Percentiles rank a stretch among this genome's conserved stretches.
phyloP scores from a whole-genome alignment of 2,329 filamentous ascomycete species.

The Geosmithia morbida region DNA sequence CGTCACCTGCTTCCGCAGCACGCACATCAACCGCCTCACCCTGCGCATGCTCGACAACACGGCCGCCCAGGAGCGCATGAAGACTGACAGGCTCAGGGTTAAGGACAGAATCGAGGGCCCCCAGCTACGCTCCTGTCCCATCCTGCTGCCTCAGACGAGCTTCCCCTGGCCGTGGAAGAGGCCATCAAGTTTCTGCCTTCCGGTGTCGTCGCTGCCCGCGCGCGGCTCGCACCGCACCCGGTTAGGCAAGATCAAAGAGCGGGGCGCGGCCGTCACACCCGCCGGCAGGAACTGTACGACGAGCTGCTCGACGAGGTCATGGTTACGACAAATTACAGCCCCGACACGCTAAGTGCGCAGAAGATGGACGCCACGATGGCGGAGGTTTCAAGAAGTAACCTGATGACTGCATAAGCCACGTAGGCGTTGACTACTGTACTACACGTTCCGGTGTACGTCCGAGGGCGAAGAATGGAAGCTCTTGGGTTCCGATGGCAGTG shows the following conservation, averaged over 20 bases:
- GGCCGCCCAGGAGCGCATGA: conserved; percentile 26
- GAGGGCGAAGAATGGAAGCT: background rate
- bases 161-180: conserved; percentile 36
- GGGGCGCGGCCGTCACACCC: conserved; percentile 32
- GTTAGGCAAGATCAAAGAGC: conserved; percentile 38
- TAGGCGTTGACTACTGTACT: conserved; percentile 21
- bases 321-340: background rate
- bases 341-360: background rate
- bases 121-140: conserved; percentile 23
- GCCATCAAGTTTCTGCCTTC: conserved; percentile 21
- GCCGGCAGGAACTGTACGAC: conserved; percentile 31
- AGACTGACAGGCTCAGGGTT: conserved; percentile 19
- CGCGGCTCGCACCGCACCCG: conserved; percentile 28
- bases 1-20: conserved; percentile 22
- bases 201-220: conserved; percentile 5
- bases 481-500: background rate
- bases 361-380: conserved; percentile 9
- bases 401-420: conserved; percentile 23
- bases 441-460: conserved; percentile 12
- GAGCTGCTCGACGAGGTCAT: conserved; percentile 18
- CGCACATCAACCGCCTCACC: conserved; percentile 40
- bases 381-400: conserved; percentile 25
- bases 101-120: conserved; percentile 38
- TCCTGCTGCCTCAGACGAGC: conserved; percentile 37
- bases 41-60: conserved; percentile 34